Evolutionary conservation across 441 rosid species (phyloP), one percentile per base, ranked within the genome.

Genomic region (Populus hybrid): DNA sequence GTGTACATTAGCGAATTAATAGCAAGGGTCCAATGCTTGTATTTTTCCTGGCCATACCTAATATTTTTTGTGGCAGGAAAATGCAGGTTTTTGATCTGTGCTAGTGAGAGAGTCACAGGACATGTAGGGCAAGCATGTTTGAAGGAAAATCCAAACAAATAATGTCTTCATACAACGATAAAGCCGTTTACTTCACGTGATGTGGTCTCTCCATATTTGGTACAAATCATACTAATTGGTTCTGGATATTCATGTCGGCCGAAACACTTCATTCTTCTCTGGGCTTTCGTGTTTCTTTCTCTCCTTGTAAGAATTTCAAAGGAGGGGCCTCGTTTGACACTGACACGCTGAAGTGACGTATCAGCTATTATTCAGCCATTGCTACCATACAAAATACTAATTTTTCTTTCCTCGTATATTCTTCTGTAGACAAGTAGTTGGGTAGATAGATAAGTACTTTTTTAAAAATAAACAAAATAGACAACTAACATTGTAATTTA

Each of bases 191-290:
- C 38, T 69, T 36, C 72, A 36, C 72, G 72, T 36, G 72, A n/a
- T n/a, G 72, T n/a, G 26, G 40, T 68, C 8, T 18, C 36, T 68
- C 24, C 36, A 23, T 34, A 68, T 68, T 19, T 68, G 23, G 71
- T 32, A 34, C 71, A 68, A 6, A 68, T 68, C 19, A 68, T 68
- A 34, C 71, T 7, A 34, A 68, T 34, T 23, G 35, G 65, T 26
- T 71, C 50, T 71, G 74, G 34, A 24, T 46, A 14, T 71, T 71
- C 23, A 71, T 71, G 74, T 71, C 74, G 73, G 73, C 73, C 73
- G 9, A 42, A 70, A 70, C 74, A 46, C 61, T 42, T 71, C 74
- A 71, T 46, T 71, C 36, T 21, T 71, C 35, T 53, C 40, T 24
- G 35, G 63, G 36, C 30, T 46, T 34, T 35, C 14, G 42, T 14